A percentile compares a stretch with the other conserved stretches of the same genome.
Evolutionary conservation across 495 filamentous ascomycete species (phyloP).

Genomic region (Stereocaulon alpinum): DNA sequence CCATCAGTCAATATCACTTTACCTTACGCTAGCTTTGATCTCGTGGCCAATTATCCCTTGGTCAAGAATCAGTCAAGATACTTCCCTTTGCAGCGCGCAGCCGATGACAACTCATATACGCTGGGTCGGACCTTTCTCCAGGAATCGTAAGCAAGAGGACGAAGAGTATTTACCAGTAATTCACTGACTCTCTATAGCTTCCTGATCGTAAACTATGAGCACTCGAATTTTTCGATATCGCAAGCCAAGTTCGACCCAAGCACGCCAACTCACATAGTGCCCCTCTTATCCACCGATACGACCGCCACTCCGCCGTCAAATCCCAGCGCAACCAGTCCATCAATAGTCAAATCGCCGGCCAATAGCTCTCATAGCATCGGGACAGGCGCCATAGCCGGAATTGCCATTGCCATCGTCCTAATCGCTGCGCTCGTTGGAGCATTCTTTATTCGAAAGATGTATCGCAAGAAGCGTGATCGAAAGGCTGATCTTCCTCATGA

Average conservation of each 20-base stretch:
- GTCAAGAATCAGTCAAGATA: conserved; percentile 31
- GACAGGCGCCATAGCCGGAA: conserved; percentile 17
- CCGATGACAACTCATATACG: conserved; percentile 39
- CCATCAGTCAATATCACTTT: conserved; percentile 39
- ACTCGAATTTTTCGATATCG: conserved; percentile 20
- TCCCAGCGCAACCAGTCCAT: conserved; percentile 4
- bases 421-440: conserved; percentile 11
- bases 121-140: conserved; percentile 47
- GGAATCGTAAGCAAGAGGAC: conserved; percentile 31
- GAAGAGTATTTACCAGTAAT: background rate
- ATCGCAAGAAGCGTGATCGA: background rate
- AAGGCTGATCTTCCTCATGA: conserved; percentile 1
- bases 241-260: conserved; percentile 18
- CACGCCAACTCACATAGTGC: conserved; percentile 15
- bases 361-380: conserved; percentile 10
- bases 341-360: conserved; percentile 8
- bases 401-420: conserved; percentile 18
- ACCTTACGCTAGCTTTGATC: conserved; percentile 45
- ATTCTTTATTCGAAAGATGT: conserved; percentile 11
- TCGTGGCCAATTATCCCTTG: conserved; percentile 32
- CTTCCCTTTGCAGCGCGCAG: conserved; percentile 42
- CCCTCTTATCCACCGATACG: conserved; percentile 11
- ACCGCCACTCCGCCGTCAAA: background rate
- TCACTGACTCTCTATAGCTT: conserved; percentile 4
- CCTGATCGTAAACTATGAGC: conserved; percentile 22